phyloP scores from a whole-genome alignment of 2,329 filamentous ascomycete genomes.

The Colletotrichum sublineola region DNA sequence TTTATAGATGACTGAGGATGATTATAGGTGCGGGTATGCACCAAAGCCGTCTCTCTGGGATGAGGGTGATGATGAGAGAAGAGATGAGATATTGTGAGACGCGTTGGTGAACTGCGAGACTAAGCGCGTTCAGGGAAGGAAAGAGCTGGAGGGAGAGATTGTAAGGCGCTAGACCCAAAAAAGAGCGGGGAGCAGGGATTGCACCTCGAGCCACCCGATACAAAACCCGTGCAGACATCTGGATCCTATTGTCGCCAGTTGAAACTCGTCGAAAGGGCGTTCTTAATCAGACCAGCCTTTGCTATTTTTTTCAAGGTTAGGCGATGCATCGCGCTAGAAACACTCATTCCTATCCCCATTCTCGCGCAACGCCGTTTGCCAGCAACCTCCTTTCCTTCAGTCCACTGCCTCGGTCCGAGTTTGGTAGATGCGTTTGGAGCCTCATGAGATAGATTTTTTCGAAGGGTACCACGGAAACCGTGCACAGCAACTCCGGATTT shows the following conservation, averaged over 20 bases:
- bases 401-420: background rate
- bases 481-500: background rate
- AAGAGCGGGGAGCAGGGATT: slow-evolving; percentile 33
- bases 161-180: slow-evolving; percentile 35
- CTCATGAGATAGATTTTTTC: background rate
- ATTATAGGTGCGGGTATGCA: background rate
- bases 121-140: slow-evolving; percentile 41
- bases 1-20: slow-evolving; percentile 16
- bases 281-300: background rate
- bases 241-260: background rate
- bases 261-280: background rate
- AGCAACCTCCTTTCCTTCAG: background rate
- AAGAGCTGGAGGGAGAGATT: slow-evolving; percentile 41
- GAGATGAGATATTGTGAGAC: slow-evolving; percentile 42
- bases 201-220: slow-evolving; percentile 4
- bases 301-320: background rate
- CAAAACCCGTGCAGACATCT: slow-evolving; percentile 14
- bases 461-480: too few relatives aligned
- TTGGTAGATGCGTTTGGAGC: background rate
- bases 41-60: slow-evolving; percentile 20
- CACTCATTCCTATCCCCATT: background rate
- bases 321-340: background rate
- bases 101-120: slow-evolving; percentile 41
- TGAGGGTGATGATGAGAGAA: slow-evolving; percentile 41
- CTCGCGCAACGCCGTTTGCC: too few relatives aligned